Evolutionary conservation across 176 grass and related monocot genomes (phyloP).

Genomic region (Urochloa ruziziensis): DNA sequence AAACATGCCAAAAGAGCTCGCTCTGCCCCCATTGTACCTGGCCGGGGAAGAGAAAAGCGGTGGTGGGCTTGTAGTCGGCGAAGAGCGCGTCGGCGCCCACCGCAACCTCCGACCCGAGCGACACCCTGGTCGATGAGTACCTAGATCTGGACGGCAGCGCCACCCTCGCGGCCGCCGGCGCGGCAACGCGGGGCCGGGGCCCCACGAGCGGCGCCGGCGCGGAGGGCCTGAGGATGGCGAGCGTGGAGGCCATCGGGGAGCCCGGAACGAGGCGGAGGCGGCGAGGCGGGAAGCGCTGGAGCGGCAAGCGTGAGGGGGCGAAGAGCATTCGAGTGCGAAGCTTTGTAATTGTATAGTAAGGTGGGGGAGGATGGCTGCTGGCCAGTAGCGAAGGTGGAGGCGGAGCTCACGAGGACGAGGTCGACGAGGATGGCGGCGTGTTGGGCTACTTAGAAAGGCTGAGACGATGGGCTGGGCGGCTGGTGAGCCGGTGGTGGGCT

Average conservation of each 20-base stretch:
- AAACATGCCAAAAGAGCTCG: slow-evolving; percentile 21
- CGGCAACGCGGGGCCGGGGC: slow-evolving; percentile 5
- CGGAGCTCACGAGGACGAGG: slow-evolving; percentile 37
- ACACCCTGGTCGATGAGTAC: slow-evolving; percentile 56
- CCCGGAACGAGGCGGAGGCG: not conserved
- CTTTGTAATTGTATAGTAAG: not conserved
- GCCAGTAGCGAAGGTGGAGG: slow-evolving; percentile 25
- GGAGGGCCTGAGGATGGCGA: slow-evolving; percentile 66
- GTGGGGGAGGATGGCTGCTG: slow-evolving; percentile 23
- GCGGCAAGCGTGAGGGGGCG: slow-evolving; percentile 19
- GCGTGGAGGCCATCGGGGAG: slow-evolving; percentile 56
- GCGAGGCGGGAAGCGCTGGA: not conserved
- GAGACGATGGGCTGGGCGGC: not conserved
- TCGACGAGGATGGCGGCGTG: not conserved
- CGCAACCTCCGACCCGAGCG: slow-evolving; percentile 52
- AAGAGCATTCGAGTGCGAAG: slow-evolving; percentile 38
- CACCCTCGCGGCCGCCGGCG: slow-evolving; percentile 33
- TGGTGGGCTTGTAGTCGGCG: slow-evolving; percentile 73
- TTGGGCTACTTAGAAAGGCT: not conserved
- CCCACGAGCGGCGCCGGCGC: slow-evolving; percentile 45
- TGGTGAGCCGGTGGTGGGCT: not conserved
- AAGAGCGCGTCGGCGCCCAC: slow-evolving; percentile 61
- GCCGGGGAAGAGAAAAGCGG: slow-evolving; percentile 90
- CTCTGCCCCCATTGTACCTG: slow-evolving; percentile 49
- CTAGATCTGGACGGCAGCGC: slow-evolving; percentile 51